A percentile compares a stretch with the other conserved stretches of the same genome.
Conservation (phyloP, 2,329 filamentous ascomycete species). For the Pseudogymnoascus sp. region DNA sequence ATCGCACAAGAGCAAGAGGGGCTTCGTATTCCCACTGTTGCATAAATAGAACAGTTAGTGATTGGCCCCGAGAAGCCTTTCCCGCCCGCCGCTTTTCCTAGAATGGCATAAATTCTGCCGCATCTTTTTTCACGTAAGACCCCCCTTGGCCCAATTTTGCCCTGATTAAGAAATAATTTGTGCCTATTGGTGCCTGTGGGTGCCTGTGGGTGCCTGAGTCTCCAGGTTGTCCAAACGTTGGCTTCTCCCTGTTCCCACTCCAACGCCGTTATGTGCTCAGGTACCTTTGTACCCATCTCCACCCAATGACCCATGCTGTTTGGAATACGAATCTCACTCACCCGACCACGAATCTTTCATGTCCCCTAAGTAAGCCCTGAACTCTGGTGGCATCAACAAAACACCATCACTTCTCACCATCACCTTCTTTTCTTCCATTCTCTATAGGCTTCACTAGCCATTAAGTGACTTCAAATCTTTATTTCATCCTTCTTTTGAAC, state of each 20-base stretch:
- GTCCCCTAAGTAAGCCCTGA: not conserved
- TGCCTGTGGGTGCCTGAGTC: not conserved
- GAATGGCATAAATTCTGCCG: not conserved
- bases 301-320: not conserved
- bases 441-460: not conserved
- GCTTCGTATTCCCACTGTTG: slow-evolving; percentile 1
- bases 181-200: not conserved
- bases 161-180: not conserved
- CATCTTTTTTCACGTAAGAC: not conserved
- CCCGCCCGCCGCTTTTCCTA: not conserved
- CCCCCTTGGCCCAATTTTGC: not conserved
- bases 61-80: not conserved
- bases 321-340: slow-evolving; percentile 6
- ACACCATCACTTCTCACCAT: not conserved
- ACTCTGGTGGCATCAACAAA: not conserved
- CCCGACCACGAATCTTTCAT: slow-evolving; percentile 1
- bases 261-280: not conserved
- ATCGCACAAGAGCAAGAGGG: not conserved
- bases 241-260: not conserved
- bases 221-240: not conserved
- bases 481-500: not conserved
- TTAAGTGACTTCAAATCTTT: not conserved
- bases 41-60: slow-evolving; percentile 5
- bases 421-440: not conserved
- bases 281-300: not conserved